phyloP scores from a whole-genome alignment of 192 early-diverging fungal genomes.

The Coemansia sp. region DNA sequence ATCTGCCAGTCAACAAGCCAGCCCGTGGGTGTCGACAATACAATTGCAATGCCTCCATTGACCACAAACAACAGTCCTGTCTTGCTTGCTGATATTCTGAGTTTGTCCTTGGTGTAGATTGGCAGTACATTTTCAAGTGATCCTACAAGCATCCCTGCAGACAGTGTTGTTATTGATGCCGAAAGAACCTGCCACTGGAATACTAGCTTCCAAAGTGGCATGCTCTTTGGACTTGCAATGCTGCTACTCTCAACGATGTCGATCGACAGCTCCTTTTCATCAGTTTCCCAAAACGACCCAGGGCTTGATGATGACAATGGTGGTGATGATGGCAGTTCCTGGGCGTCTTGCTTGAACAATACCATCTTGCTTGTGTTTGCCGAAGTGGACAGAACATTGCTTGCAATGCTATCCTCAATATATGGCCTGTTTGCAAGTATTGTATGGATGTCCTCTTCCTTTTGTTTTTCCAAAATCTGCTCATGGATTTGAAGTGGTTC shows the following conservation, averaged over 20 bases:
- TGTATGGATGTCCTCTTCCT: too few species aligned
- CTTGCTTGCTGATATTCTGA: slow-evolving; percentile 28
- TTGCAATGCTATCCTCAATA: neutral
- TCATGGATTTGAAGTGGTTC: slow-evolving; percentile 35
- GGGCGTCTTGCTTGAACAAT: neutral
- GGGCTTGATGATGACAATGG: too few species aligned
- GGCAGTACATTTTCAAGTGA: slow-evolving; percentile 41
- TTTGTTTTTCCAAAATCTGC: slow-evolving; percentile 8
- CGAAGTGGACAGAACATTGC: neutral
- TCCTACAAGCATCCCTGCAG: slow-evolving; percentile 23
- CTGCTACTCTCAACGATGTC: neutral
- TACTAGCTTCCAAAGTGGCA: slow-evolving; percentile 37
- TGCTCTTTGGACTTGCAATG: slow-evolving; percentile 1
- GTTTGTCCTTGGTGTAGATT: slow-evolving; percentile 36
- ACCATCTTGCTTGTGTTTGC: neutral
- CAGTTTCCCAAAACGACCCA: neutral
- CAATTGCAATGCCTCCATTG: slow-evolving; percentile 34
- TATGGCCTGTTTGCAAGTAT: slow-evolving; percentile 2
- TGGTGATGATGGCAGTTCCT: neutral
- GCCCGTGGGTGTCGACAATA: slow-evolving; percentile 30
- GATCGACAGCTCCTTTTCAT: neutral
- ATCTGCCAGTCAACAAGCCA: slow-evolving; percentile 32
- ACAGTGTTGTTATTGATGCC: slow-evolving; percentile 34
- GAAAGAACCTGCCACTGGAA: slow-evolving; percentile 48
- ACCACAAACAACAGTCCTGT: slow-evolving; percentile 35